These are phyloP conservation scores for Eleusine coracana DNA, from an alignment of 176 grass and related monocot genomes.

Conservation along the genomic window DNA sequence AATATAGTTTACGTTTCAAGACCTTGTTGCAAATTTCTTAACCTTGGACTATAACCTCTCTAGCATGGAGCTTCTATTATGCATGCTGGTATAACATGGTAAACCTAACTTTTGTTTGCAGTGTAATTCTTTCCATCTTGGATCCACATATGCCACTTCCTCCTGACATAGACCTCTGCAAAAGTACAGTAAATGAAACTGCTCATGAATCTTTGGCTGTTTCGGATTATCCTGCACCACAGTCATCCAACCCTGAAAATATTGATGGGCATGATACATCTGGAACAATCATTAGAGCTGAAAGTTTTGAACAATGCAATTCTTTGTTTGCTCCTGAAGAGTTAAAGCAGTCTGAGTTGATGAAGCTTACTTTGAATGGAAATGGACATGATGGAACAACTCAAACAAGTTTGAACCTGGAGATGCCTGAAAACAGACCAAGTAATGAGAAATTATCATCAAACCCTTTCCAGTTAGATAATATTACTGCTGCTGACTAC, in stretches of 20 bases:
- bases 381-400: conserved; percentile 44
- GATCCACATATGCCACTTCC: conserved; percentile 83
- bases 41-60: conserved; percentile 26
- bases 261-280: conserved; percentile 48
- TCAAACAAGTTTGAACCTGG: conserved; percentile 42
- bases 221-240: conserved; percentile 27
- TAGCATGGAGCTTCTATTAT: not conserved
- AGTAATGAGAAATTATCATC: conserved; percentile 43
- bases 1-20: conserved; percentile 3
- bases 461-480: conserved; percentile 60
- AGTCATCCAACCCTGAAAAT: conserved; percentile 51
- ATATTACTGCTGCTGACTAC: conserved; percentile 70
- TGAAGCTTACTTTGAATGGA: conserved; percentile 47
- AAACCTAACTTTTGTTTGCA: conserved; percentile 53
- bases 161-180: conserved; percentile 70
- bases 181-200: conserved; percentile 59
- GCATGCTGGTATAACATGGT: conserved; percentile 35
- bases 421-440: conserved; percentile 44
- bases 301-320: conserved; percentile 55
- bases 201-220: conserved; percentile 58
- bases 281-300: conserved; percentile 47
- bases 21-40: conserved; percentile 14
- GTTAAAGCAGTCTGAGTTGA: conserved; percentile 68
- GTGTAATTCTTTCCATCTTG: conserved; percentile 87
- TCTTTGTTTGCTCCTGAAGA: conserved; percentile 77